Evolutionary conservation across 2,329 filamentous ascomycete genomes (phyloP).

Genomic region (Monilinia aucupariae): DNA sequence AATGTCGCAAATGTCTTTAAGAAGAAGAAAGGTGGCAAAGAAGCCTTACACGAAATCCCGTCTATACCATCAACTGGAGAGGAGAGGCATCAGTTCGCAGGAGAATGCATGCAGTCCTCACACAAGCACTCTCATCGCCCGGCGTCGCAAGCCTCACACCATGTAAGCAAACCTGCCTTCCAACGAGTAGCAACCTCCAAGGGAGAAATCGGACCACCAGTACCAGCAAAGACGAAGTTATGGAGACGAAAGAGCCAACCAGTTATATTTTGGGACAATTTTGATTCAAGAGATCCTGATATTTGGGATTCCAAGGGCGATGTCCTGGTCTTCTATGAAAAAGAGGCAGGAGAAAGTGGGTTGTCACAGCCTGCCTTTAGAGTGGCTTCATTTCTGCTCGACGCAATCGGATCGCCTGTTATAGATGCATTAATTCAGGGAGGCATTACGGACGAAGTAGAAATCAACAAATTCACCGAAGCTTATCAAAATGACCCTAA

Average conservation of each 20-base stretch:
- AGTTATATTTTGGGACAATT: not conserved
- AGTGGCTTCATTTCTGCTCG: conserved; percentile 53
- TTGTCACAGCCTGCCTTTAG: conserved; percentile 50
- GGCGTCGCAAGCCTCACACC: not conserved
- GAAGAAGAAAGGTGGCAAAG: conserved; percentile 14
- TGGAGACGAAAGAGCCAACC: conserved; percentile 2
- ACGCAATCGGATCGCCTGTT: conserved; percentile 50
- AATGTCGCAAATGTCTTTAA: conserved; percentile 13
- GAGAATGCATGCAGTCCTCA: not conserved
- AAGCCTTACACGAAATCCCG: not conserved
- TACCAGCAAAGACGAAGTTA: not conserved
- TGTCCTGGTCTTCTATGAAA: conserved; percentile 51
- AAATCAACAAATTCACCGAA: conserved; percentile 28
- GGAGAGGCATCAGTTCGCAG: not conserved
- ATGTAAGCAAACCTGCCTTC: not conserved
- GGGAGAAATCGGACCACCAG: not conserved
- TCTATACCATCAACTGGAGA: conserved; percentile 1
- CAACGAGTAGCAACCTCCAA: not conserved
- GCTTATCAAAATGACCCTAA: not conserved
- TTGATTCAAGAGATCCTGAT: conserved; percentile 11
- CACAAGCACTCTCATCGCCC: not conserved
- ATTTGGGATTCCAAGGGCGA: conserved; percentile 55
- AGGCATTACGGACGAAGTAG: conserved; percentile 48
- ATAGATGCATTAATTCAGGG: conserved; percentile 51
- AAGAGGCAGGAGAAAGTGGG: conserved; percentile 36